These are phyloP conservation scores for Sclerotinia minor DNA, from an alignment of 2,329 filamentous ascomycete genomes.

Conservation along the genomic window DNA sequence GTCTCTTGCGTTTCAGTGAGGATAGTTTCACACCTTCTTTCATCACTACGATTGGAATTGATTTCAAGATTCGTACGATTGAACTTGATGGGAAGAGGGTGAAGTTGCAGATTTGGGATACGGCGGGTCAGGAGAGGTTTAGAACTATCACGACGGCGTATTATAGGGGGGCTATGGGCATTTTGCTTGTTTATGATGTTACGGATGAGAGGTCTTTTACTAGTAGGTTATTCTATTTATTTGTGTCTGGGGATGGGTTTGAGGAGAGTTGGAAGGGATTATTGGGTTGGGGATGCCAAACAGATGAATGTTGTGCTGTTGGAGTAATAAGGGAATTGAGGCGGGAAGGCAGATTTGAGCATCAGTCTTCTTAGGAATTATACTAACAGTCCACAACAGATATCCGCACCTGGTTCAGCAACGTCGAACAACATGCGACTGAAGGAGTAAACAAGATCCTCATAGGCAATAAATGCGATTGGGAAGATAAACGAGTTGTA, in stretches of 20 bases:
- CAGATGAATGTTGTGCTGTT: not conserved
- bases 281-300: not conserved
- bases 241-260: not conserved
- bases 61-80: constrained; percentile 99
- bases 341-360: not conserved
- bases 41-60: constrained; percentile 99
- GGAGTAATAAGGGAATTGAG: not conserved
- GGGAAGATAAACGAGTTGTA: constrained; percentile 97
- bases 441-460: constrained; percentile 99
- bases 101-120: constrained; percentile 99
- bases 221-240: constrained; percentile 53
- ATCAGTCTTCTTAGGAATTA: not conserved
- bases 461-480: constrained; percentile 99
- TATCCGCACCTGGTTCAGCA: constrained; percentile 99
- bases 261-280: not conserved
- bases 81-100: constrained; percentile 98
- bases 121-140: constrained; percentile 96
- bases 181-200: constrained; percentile 96
- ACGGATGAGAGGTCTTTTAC: constrained; percentile 99
- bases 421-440: constrained; percentile 98
- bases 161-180: constrained; percentile 98
- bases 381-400: constrained; percentile 54
- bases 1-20: constrained; percentile 96
- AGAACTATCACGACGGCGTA: constrained; percentile 98
- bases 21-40: constrained; percentile 99